A percentile compares a stretch with the other conserved stretches of the same genome.
Conservation (phyloP, 2,329 filamentous ascomycete genomes). For the Ophiognomonia clavigignenti-juglandacearum region DNA sequence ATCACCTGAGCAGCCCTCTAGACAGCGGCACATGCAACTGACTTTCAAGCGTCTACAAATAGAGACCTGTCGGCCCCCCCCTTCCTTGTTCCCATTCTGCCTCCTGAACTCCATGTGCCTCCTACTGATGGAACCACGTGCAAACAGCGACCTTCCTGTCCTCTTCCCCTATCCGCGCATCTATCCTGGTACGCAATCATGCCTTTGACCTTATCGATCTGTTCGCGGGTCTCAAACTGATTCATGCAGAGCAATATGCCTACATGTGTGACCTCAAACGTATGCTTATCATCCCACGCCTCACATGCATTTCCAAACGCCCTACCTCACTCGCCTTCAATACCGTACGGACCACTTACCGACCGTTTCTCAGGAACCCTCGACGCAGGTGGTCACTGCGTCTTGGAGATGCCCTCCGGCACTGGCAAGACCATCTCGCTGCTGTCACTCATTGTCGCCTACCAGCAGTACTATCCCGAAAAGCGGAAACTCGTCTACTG, state of each 20-base stretch:
- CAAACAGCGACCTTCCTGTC: slow-evolving; percentile 46
- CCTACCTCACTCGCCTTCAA: too few relatives aligned
- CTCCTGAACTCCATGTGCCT: too few relatives aligned
- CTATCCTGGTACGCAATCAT: slow-evolving; percentile 36
- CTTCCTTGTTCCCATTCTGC: too few relatives aligned
- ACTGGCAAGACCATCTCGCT: slow-evolving; percentile 97
- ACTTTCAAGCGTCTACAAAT: too few relatives aligned
- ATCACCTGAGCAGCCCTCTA: too few relatives aligned
- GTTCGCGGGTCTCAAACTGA: neutral
- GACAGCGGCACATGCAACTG: too few relatives aligned
- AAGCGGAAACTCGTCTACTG: slow-evolving; percentile 97
- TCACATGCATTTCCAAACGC: neutral
- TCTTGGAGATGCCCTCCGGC: slow-evolving; percentile 97
- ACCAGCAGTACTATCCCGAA: slow-evolving; percentile 90
- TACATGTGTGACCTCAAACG: slow-evolving; percentile 57
- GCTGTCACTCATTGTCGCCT: slow-evolving; percentile 90
- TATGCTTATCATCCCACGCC: slow-evolving; percentile 23
- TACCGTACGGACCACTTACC: slow-evolving; percentile 10
- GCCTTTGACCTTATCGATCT: slow-evolving; percentile 10
- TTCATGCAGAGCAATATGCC: slow-evolving; percentile 48
- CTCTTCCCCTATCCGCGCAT: slow-evolving; percentile 56
- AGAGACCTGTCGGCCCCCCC: too few relatives aligned
- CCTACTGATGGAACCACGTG: slow-evolving; percentile 3
- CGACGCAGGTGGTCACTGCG: slow-evolving; percentile 90
- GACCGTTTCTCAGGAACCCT: slow-evolving; percentile 56